phyloP scores from a whole-genome alignment of 352 stramenopile species.

The Pythium volutum region DNA sequence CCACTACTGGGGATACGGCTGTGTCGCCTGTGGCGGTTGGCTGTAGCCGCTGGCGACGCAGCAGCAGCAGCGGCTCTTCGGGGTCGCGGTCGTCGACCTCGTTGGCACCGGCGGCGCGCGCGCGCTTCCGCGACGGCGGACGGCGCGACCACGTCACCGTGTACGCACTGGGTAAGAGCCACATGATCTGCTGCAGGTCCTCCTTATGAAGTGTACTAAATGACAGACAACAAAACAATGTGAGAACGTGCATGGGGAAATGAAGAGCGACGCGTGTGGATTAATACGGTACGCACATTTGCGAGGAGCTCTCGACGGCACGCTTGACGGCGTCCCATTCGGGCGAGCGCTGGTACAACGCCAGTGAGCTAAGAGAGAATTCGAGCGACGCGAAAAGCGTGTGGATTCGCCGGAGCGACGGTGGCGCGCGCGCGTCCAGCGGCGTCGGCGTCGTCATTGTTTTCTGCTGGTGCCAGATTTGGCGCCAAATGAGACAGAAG shows the following conservation, averaged over 20 bases:
- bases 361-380: conserved; percentile 64
- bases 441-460: conserved; percentile 6
- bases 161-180: conserved; percentile 51
- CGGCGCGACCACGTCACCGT: conserved; percentile 31
- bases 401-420: conserved; percentile 40
- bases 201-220: conserved; percentile 40
- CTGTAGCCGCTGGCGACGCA: conserved; percentile 48
- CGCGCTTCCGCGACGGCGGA: conserved; percentile 14
- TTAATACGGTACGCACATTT: conserved; percentile 34
- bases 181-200: conserved; percentile 58
- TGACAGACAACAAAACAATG: not conserved
- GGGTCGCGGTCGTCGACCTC: conserved; percentile 35
- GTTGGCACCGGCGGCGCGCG: not conserved
- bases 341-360: conserved; percentile 67
- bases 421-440: conserved; percentile 41
- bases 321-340: conserved; percentile 61
- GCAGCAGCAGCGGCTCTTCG: conserved; percentile 42
- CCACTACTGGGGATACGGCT: not conserved
- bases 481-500: not conserved
- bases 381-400: conserved; percentile 68
- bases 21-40: not conserved
- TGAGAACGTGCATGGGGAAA: not conserved
- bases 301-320: conserved; percentile 64
- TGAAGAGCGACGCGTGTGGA: conserved; percentile 1
- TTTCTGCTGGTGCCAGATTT: not conserved